Conservation (phyloP, 2,329 filamentous ascomycete genomes). For the Apiospora malaysiana region DNA sequence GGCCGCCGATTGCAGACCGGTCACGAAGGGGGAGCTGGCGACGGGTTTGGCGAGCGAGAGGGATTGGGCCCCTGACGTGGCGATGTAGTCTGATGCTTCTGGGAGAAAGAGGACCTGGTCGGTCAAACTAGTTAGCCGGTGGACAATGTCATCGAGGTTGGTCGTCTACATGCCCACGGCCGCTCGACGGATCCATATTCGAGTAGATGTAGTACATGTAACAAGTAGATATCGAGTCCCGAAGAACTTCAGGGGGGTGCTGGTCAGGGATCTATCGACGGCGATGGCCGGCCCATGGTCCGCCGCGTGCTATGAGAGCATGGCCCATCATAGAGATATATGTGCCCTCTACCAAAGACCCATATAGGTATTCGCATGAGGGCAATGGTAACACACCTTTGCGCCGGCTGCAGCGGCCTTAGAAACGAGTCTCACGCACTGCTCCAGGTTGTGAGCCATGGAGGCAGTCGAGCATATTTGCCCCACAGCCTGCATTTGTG, state of each 20-base stretch:
- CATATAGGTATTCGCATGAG: neutral
- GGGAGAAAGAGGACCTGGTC: conserved; percentile 82
- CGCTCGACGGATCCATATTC: neutral
- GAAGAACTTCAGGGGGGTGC: no score
- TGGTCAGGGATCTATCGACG: no score
- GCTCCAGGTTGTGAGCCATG: conserved; percentile 78
- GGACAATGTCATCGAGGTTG: neutral
- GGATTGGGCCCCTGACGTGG: conserved; percentile 69
- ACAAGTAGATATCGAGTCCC: no score
- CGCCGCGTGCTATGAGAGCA: neutral
- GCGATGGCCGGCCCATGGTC: no score
- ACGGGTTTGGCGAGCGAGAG: conserved; percentile 73
- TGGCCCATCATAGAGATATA: neutral
- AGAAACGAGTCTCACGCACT: conserved; percentile 74
- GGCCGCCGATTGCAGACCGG: conserved; percentile 74
- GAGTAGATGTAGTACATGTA: neutral
- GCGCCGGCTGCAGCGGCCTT: conserved; percentile 79
- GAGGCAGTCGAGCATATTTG: conserved; percentile 87
- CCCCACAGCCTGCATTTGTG: conserved; percentile 71
- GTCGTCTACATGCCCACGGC: neutral
- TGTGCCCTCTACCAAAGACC: neutral
- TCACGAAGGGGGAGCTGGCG: conserved; percentile 72
- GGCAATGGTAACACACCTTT: conserved; percentile 58
- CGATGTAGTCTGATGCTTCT: conserved; percentile 91
- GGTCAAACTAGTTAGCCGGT: conserved; percentile 22